These are phyloP conservation scores for Arthrobotrys sphaeroides DNA, from an alignment of 2,329 filamentous ascomycete species.

Conservation along the genomic window DNA sequence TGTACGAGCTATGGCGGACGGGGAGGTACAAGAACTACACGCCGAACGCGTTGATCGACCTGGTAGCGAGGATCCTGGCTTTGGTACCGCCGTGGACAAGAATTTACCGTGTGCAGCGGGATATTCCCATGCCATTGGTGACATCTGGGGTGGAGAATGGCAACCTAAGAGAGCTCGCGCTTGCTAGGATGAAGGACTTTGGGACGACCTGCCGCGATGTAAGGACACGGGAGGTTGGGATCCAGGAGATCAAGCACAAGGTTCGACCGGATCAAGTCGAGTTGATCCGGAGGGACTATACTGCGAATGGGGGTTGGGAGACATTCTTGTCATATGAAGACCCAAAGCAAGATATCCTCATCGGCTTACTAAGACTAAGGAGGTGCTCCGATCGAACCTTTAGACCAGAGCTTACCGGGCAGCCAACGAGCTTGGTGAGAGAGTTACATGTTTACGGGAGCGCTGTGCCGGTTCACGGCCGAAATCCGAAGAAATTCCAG, in stretches of 20 bases:
- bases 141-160: conserved; percentile 98
- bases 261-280: conserved; percentile 96
- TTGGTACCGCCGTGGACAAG: conserved; percentile 96
- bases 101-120: conserved; percentile 97
- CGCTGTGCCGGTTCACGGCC: conserved; percentile 94
- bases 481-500: conserved; percentile 96
- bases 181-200: conserved; percentile 99
- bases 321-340: conserved; percentile 98
- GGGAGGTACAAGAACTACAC: conserved; percentile 99
- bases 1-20: conserved; percentile 97
- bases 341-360: conserved; percentile 96
- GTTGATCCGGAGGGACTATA: conserved; percentile 90
- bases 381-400: conserved; percentile 93
- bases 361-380: conserved; percentile 84
- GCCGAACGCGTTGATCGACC: conserved; percentile 92
- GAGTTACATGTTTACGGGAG: conserved; percentile 97
- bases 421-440: conserved; percentile 89
- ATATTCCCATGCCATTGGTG: conserved; percentile 99
- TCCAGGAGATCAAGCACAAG: conserved; percentile 99
- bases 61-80: conserved; percentile 94
- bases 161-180: conserved; percentile 88
- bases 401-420: conserved; percentile 82
- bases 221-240: conserved; percentile 92
- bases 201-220: conserved; percentile 97
- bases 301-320: conserved; percentile 96